Conservation (phyloP, 2,329 filamentous ascomycete species). For the Immersiporthe knoxdaviesiana region DNA sequence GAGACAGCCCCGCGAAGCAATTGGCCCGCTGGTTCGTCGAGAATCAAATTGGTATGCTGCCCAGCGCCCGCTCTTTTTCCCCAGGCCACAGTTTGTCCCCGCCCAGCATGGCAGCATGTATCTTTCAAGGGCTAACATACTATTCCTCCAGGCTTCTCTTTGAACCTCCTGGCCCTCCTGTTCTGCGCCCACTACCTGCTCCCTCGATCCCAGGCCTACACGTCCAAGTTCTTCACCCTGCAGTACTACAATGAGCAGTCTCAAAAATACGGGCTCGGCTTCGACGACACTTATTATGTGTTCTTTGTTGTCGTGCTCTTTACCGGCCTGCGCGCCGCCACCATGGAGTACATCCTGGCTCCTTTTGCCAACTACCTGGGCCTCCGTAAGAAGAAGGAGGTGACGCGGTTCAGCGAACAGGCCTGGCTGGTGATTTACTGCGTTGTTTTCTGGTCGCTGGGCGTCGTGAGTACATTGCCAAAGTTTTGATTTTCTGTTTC, state of each 20-base stretch:
- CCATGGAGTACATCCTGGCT: slow-evolving; percentile 85
- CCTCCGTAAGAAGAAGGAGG: slow-evolving; percentile 74
- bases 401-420: slow-evolving; percentile 89
- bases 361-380: slow-evolving; percentile 76
- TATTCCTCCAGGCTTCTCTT: slow-evolving; percentile 67
- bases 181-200: slow-evolving; percentile 81
- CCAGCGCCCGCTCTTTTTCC: not conserved
- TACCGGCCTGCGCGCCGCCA: slow-evolving; percentile 79
- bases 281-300: slow-evolving; percentile 79
- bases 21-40: slow-evolving; percentile 72
- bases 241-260: slow-evolving; percentile 77
- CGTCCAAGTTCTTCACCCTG: slow-evolving; percentile 85
- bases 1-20: slow-evolving; percentile 62
- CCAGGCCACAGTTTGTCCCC: slow-evolving; percentile 5
- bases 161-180: slow-evolving; percentile 83
- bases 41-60: slow-evolving; percentile 75
- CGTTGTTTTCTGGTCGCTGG: slow-evolving; percentile 77
- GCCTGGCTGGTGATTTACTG: slow-evolving; percentile 90
- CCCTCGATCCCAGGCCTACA: slow-evolving; percentile 76
- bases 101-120: slow-evolving; percentile 8
- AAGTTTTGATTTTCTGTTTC: slow-evolving; percentile 13
- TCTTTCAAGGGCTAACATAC: slow-evolving; percentile 14
- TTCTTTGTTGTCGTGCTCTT: slow-evolving; percentile 80
- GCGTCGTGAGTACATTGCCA: slow-evolving; percentile 66
- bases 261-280: slow-evolving; percentile 74